phyloP scores from a whole-genome alignment of 1,284 basidiomycete species.

The Wallemia mellicola region DNA sequence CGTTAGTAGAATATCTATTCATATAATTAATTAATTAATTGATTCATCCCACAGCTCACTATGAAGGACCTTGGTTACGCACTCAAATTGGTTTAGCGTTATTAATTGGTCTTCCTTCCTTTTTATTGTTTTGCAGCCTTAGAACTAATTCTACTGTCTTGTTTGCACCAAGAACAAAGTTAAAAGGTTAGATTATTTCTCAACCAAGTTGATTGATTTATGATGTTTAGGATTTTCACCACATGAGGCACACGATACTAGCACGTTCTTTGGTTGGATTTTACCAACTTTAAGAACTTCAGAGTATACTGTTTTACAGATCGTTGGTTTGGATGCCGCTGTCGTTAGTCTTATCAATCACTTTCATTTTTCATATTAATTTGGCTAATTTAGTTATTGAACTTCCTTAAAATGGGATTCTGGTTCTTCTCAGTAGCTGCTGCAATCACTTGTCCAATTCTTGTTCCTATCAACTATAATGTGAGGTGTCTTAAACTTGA shows the following conservation, averaged over 20 bases:
- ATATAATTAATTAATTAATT: neutral
- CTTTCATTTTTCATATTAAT: neutral
- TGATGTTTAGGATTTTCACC: slow-evolving; percentile 41
- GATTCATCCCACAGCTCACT: neutral
- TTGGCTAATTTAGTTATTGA: slow-evolving; percentile 33
- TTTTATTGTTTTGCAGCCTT: neutral
- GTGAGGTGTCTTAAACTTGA: slow-evolving; percentile 18
- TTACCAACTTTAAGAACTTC: slow-evolving; percentile 64
- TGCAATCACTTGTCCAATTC: slow-evolving; percentile 40
- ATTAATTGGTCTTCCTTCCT: neutral
- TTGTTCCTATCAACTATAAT: slow-evolving; percentile 72
- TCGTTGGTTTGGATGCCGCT: slow-evolving; percentile 82
- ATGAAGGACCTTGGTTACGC: neutral
- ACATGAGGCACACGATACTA: slow-evolving; percentile 52
- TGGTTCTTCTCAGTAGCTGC: slow-evolving; percentile 52
- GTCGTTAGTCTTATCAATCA: slow-evolving; percentile 26
- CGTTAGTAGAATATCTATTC: neutral
- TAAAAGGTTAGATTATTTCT: slow-evolving; percentile 57
- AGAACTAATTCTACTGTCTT: slow-evolving; percentile 22
- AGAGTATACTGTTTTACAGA: slow-evolving; percentile 80
- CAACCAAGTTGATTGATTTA: neutral
- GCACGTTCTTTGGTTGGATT: slow-evolving; percentile 80
- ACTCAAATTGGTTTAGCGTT: neutral
- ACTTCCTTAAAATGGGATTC: slow-evolving; percentile 85
- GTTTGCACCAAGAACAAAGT: slow-evolving; percentile 71